Conservation (phyloP, 2,329 filamentous ascomycete genomes). For the Orbilia brochopaga region DNA sequence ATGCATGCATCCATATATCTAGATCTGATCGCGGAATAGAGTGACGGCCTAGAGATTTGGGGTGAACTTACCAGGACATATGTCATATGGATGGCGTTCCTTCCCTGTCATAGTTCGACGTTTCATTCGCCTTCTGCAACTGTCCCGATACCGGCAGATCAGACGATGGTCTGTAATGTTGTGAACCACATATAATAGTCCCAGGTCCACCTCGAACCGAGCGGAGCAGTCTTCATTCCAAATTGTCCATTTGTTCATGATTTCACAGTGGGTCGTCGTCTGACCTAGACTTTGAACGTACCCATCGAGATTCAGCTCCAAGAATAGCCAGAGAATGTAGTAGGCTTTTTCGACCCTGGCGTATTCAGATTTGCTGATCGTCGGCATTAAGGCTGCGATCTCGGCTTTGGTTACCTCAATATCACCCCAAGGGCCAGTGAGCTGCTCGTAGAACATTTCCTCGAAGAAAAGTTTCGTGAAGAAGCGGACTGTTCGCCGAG, state of each 20-base stretch:
- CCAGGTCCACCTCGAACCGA: conserved; percentile 15
- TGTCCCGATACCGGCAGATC: conserved; percentile 23
- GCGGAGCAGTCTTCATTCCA: conserved; percentile 14
- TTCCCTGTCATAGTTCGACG: background rate
- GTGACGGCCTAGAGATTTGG: no score
- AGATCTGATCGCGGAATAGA: no score
- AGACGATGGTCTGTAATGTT: conserved; percentile 20
- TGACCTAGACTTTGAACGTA: background rate
- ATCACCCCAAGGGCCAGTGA: background rate
- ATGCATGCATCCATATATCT: no score
- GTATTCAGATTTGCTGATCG: conserved; percentile 24
- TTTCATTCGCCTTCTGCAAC: background rate
- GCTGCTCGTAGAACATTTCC: conserved; percentile 6
- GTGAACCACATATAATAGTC: conserved; percentile 19
- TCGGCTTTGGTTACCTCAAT: background rate
- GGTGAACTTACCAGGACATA: no score
- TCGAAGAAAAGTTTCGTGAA: conserved; percentile 27
- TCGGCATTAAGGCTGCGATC: conserved; percentile 6
- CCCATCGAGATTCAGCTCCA: conserved; percentile 19
- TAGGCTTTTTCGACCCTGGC: conserved; percentile 34
- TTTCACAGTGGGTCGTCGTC: background rate
- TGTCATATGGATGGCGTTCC: background rate
- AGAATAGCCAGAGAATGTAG: conserved; percentile 34
- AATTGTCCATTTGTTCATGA: conserved; percentile 20
- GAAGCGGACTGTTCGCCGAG: conserved; percentile 16